A percentile compares a stretch with the other conserved stretches of the same genome.
phyloP scores from a whole-genome alignment of 2,329 filamentous ascomycete species.

The Venturia asperata region DNA sequence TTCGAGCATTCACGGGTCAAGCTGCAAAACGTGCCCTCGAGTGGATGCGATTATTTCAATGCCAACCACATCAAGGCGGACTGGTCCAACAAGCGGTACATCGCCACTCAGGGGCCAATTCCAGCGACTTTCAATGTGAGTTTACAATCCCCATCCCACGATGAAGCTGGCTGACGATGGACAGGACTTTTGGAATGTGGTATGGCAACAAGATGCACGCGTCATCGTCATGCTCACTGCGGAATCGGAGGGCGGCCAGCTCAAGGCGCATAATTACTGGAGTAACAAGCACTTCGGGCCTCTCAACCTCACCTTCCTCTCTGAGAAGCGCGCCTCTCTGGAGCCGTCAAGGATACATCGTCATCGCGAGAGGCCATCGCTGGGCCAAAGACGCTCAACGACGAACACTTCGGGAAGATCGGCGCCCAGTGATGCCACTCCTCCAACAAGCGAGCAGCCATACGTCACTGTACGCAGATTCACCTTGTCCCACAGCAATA shows the following conservation, averaged over 20 bases:
- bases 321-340: constrained; percentile 74
- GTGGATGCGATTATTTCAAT: constrained; percentile 88
- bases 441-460: constrained; percentile 51
- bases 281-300: constrained; percentile 68
- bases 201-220: constrained; percentile 94
- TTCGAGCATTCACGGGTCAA: constrained; percentile 90
- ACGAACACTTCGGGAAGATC: constrained; percentile 18
- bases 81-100: constrained; percentile 84
- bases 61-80: constrained; percentile 77
- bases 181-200: constrained; percentile 93
- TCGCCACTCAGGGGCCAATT: constrained; percentile 88
- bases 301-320: constrained; percentile 66
- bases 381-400: constrained; percentile 33
- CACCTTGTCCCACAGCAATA: constrained; percentile 64
- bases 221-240: constrained; percentile 96
- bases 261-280: constrained; percentile 97
- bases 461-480: constrained; percentile 83
- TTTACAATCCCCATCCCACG: constrained; percentile 20
- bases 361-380: constrained; percentile 30
- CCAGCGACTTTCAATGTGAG: constrained; percentile 84
- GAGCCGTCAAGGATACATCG: constrained; percentile 51
- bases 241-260: constrained; percentile 83
- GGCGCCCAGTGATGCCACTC: constrained; percentile 22
- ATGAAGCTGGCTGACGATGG: constrained; percentile 14
- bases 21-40: constrained; percentile 58